Conservation (phyloP, 2,329 filamentous ascomycete species). For the Fusarium miscanthi region DNA sequence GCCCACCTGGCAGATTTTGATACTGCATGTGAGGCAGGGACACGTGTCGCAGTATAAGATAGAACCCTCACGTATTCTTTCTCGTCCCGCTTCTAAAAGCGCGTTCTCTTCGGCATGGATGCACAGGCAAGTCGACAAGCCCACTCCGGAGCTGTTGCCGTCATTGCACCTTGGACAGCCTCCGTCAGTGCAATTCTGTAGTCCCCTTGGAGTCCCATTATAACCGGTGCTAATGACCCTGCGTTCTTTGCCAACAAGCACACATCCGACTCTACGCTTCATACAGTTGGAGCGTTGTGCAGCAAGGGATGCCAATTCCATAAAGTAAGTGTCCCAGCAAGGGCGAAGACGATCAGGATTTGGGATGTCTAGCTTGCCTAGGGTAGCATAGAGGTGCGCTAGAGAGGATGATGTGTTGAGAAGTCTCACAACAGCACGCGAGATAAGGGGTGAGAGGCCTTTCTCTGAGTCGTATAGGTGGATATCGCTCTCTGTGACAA, state of each 20-base stretch:
- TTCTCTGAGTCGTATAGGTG: constrained; percentile 76
- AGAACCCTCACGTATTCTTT: constrained; percentile 83
- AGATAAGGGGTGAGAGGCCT: constrained; percentile 80
- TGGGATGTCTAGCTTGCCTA: constrained; percentile 79
- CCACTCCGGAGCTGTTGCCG: constrained; percentile 74
- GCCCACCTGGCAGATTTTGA: constrained; percentile 97
- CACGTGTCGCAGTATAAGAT: constrained; percentile 96
- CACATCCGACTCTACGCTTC: constrained; percentile 95
- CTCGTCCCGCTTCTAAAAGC: constrained; percentile 90
- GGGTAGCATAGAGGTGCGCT: constrained; percentile 75
- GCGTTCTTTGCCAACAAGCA: constrained; percentile 82
- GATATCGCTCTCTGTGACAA: constrained; percentile 71
- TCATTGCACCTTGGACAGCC: constrained; percentile 91
- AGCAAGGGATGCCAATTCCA: constrained; percentile 93
- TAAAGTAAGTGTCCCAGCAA: constrained; percentile 97
- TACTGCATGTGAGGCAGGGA: constrained; percentile 95
- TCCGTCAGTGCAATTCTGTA: constrained; percentile 91
- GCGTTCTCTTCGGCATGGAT: constrained; percentile 99
- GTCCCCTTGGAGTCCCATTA: constrained; percentile 92
- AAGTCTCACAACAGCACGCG: constrained; percentile 83
- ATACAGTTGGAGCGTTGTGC: constrained; percentile 96
- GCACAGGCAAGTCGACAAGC: constrained; percentile 88
- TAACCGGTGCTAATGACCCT: constrained; percentile 96
- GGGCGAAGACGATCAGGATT: constrained; percentile 85
- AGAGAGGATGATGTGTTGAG: constrained; percentile 85